These are phyloP conservation scores for Begonia peltatifolia DNA, from an alignment of 306 rosid genomes.

Conservation along the genomic window DNA sequence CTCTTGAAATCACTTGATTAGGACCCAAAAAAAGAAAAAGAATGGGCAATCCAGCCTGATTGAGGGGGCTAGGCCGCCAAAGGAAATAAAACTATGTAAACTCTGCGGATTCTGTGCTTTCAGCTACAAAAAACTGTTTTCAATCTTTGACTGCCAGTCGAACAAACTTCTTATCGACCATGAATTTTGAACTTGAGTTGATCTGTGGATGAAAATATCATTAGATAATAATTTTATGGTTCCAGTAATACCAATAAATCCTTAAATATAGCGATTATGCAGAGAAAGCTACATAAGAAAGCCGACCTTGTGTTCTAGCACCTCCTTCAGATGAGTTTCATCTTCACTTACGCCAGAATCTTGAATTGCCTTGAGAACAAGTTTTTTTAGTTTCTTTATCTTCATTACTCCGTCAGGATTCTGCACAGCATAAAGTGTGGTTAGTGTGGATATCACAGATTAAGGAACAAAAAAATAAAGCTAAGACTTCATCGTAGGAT, in stretches of 20 bases:
- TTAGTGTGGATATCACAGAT: neutral
- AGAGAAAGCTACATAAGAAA: neutral
- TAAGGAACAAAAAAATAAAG: neutral
- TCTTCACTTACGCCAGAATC: conserved; percentile 53
- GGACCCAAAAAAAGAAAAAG: too few relatives aligned
- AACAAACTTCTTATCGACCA: conserved; percentile 51
- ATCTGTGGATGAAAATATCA: conserved; percentile 29
- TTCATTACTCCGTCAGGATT: conserved; percentile 63
- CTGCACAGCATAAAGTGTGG: conserved; percentile 28
- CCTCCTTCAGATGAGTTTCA: conserved; percentile 32
- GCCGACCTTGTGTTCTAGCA: conserved; percentile 51
- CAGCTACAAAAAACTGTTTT: conserved; percentile 4
- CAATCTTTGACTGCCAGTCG: conserved; percentile 45
- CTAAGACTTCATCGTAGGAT: neutral
- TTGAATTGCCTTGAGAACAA: conserved; percentile 36
- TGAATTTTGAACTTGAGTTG: conserved; percentile 68
- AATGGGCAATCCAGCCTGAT: too few relatives aligned
- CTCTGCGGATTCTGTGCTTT: too few relatives aligned
- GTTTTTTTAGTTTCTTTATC: conserved; percentile 59
- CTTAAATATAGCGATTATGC: neutral
- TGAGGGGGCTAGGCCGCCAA: too few relatives aligned
- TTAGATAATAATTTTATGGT: neutral
- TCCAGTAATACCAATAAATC: neutral
- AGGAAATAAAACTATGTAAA: too few relatives aligned
- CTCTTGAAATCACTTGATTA: too few relatives aligned